These are phyloP conservation scores for Alloascoidea hylecoeti DNA, from an alignment of 805 yeast species.

Conservation along the genomic window DNA sequence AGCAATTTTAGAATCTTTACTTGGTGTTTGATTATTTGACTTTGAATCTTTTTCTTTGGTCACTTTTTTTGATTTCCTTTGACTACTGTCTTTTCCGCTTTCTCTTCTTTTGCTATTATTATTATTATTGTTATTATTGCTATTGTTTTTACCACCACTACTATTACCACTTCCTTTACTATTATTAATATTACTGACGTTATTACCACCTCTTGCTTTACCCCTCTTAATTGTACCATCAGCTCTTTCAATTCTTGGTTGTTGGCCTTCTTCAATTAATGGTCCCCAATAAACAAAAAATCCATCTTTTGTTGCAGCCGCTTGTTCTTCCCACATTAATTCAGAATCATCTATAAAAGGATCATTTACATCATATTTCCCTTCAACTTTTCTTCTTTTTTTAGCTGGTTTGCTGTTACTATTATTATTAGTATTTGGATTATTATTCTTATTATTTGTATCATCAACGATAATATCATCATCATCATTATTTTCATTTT, in stretches of 20 bases:
- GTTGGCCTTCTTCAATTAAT: constrained; percentile 45
- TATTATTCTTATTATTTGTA: background rate
- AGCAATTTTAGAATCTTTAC: constrained; percentile 3
- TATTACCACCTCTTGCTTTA: constrained; percentile 2
- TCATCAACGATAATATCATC: constrained; percentile 19
- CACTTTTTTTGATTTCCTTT: constrained; percentile 14
- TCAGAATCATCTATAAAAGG: constrained; percentile 97
- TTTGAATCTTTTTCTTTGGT: constrained; percentile 3
- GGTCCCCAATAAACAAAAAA: constrained; percentile 95
- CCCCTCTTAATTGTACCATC: constrained; percentile 25
- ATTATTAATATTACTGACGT: constrained; percentile 8
- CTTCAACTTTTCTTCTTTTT: constrained; percentile 59
- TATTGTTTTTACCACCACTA: constrained; percentile 18
- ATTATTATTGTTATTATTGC: constrained; percentile 7
- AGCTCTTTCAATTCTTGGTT: constrained; percentile 29
- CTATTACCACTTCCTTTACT: constrained; percentile 5
- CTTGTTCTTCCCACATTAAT: constrained; percentile 82
- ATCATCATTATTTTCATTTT: constrained; percentile 21
- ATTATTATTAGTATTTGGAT: constrained; percentile 16
- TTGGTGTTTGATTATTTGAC: constrained; percentile 8
- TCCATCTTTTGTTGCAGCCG: constrained; percentile 88
- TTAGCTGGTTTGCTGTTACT: constrained; percentile 28
- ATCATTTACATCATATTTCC: constrained; percentile 84
- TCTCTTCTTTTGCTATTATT: constrained; percentile 11
- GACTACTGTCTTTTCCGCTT: constrained; percentile 13